Evolutionary conservation across 192 early-diverging fungal species (phyloP).

Genomic region (Linnemannia elongata): DNA sequence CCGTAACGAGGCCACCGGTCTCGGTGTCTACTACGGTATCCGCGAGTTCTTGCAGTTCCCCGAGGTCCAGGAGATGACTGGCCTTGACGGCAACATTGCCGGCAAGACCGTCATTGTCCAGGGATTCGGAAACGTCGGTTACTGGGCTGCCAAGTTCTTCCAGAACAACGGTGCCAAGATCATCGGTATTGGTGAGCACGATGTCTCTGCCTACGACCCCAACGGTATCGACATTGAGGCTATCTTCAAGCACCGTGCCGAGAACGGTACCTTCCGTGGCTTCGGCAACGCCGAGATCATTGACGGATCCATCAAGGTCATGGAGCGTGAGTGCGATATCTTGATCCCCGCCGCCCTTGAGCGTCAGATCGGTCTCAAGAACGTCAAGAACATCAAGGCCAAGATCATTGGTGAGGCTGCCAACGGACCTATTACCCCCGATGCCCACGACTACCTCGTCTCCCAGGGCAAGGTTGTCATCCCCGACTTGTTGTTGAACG

Average conservation of each 20-base stretch:
- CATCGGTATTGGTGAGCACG: conserved; percentile 80
- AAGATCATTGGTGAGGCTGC: conserved; percentile 90
- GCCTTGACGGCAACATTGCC: conserved; percentile 71
- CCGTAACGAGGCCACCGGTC: conserved; percentile 86
- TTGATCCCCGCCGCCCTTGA: conserved; percentile 88
- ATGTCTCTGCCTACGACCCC: conserved; percentile 74
- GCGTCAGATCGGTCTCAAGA: conserved; percentile 81
- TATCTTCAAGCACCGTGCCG: conserved; percentile 73
- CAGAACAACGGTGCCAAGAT: conserved; percentile 85
- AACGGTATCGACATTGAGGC: conserved; percentile 77
- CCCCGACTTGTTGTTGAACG: conserved; percentile 84
- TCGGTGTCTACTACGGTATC: conserved; percentile 87
- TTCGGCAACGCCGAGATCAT: conserved; percentile 73
- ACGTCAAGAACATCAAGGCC: conserved; percentile 81
- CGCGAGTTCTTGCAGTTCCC: conserved; percentile 85
- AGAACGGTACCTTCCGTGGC: conserved; percentile 77
- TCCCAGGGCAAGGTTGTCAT: conserved; percentile 74
- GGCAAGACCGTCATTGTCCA: conserved; percentile 80
- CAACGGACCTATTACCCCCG: conserved; percentile 87
- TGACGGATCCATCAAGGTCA: conserved; percentile 66
- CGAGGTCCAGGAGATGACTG: conserved; percentile 80
- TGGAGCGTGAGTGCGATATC: conserved; percentile 87
- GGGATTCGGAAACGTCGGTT: conserved; percentile 90
- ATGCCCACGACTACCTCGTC: conserved; percentile 75
- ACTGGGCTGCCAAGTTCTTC: conserved; percentile 89